Base-by-base conservation (phyloP, 2,329 filamentous ascomycete species). In the Magnaporthiopsis poae region DNA sequence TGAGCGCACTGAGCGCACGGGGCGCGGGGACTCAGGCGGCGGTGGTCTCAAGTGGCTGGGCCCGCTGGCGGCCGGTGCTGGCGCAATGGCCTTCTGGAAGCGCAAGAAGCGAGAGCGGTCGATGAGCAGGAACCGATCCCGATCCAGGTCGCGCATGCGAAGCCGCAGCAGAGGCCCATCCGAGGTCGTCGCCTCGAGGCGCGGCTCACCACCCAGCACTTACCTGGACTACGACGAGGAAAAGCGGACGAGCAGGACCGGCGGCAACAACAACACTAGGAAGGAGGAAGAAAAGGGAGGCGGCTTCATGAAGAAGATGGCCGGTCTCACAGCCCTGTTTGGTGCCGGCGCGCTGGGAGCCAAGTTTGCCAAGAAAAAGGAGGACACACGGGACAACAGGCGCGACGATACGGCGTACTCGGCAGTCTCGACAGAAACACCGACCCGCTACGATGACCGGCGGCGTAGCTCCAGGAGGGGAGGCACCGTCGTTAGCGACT, bases 331-430 rank as follows among this genome's bases (percentile, higher is more conserved):
- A 18, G 88, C 86, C 0, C 79, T 84, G 5, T 74, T 88, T 1
- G 89, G 89, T 25, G 87, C 84, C 9, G 86, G 84, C 25, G 85
- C 85, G 36, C 76, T 91, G 21, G 80, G 84, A 3, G 87, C 86
- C 68, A 85, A 80, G 61, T 78, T 86, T 64, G 82, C 84, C 72
- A 84, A 82, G 66, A 81, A 82, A 66, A 78, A 82, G 35, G 77
- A 76, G 66, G 81, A 82, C 46, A 56, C 18, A 66, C 77, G 82
- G 31, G 77, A 76, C 59, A 76, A 76, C 60, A 76, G 74, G 65
- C 74, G 77, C 15, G 79, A 80, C 29, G 85, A 88, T 4, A 46
- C 64, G 63, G 85, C 88, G 62, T 87, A 88, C 71, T 87, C 86
- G 15, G 85, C 84, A 3, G 86, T 89, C 2, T 82, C 83, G 1